Evolutionary conservation across 1,284 basidiomycete species (phyloP).

Genomic region (Bondarzewia mesenterica): DNA sequence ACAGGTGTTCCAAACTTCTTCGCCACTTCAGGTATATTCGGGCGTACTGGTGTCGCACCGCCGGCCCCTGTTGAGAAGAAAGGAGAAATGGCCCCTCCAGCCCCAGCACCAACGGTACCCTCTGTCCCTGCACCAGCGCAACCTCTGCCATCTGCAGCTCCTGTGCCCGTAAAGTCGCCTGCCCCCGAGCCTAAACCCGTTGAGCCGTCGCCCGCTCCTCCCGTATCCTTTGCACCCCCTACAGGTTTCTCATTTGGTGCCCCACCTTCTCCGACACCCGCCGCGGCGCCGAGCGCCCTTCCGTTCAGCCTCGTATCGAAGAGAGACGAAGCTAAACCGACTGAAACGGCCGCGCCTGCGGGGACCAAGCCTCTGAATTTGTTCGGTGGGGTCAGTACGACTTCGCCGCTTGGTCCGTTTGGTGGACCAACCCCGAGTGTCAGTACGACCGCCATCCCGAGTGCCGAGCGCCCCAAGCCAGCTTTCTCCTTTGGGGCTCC

Average conservation of each 20-base stretch:
- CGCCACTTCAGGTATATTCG: slow-evolving; percentile 27
- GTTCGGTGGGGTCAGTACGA: background rate
- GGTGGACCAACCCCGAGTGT: background rate
- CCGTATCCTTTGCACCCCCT: too few species aligned
- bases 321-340: slow-evolving; percentile 4
- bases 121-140: too few species aligned
- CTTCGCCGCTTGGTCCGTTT: background rate
- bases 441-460: background rate
- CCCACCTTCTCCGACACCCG: slow-evolving; percentile 12
- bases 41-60: slow-evolving; percentile 18
- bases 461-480: background rate
- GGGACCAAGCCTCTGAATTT: background rate
- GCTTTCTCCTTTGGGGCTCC: slow-evolving; percentile 16
- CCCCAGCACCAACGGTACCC: too few species aligned
- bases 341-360: background rate
- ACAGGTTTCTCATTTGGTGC: slow-evolving; percentile 7
- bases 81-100: background rate
- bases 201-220: background rate
- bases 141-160: too few species aligned
- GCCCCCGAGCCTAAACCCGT: slow-evolving; percentile 8
- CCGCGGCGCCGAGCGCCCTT: slow-evolving; percentile 3
- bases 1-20: slow-evolving; percentile 44
- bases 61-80: slow-evolving; percentile 6
- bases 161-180: slow-evolving; percentile 4
- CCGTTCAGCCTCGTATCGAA: background rate